phyloP scores from a whole-genome alignment of 139 green algal genomes.

The Diplosphaera chodatii region DNA sequence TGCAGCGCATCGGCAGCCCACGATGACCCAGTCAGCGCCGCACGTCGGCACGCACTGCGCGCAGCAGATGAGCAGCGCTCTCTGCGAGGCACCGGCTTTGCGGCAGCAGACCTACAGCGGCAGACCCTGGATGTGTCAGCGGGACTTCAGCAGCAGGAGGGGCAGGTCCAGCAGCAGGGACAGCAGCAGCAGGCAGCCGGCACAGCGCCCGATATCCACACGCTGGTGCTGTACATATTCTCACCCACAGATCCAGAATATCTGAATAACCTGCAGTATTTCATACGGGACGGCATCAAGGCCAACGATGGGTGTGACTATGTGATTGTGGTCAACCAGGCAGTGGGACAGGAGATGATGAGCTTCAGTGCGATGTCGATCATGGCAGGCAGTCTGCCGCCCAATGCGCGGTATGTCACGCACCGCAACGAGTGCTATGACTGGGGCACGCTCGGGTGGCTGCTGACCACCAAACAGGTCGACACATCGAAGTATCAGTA shows the following conservation, averaged over 20 bases:
- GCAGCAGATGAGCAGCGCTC: not conserved
- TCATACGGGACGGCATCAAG: slow-evolving; percentile 54
- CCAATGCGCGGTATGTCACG: slow-evolving; percentile 51
- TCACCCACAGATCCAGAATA: slow-evolving; percentile 66
- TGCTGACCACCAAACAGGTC: slow-evolving; percentile 35
- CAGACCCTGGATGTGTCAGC: not conserved
- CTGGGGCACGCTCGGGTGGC: slow-evolving; percentile 71
- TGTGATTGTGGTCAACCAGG: slow-evolving; percentile 60
- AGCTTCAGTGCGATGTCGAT: not conserved
- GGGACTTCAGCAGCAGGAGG: no score
- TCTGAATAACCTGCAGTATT: slow-evolving; percentile 61
- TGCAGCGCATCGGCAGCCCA: not conserved
- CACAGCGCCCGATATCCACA: not conserved
- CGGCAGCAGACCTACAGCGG: no score
- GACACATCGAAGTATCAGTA: slow-evolving; percentile 27
- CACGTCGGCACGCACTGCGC: no score
- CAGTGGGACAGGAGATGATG: not conserved
- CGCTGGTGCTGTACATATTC: slow-evolving; percentile 75
- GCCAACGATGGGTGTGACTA: slow-evolving; percentile 56
- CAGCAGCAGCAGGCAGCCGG: not conserved
- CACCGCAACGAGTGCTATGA: slow-evolving; percentile 77
- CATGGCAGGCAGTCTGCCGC: slow-evolving; percentile 36
- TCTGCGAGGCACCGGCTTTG: not conserved
- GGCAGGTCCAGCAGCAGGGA: not conserved
- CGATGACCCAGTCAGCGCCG: not conserved